Conservation (phyloP, 306 rosid species). For the Cucurbita moschata region DNA sequence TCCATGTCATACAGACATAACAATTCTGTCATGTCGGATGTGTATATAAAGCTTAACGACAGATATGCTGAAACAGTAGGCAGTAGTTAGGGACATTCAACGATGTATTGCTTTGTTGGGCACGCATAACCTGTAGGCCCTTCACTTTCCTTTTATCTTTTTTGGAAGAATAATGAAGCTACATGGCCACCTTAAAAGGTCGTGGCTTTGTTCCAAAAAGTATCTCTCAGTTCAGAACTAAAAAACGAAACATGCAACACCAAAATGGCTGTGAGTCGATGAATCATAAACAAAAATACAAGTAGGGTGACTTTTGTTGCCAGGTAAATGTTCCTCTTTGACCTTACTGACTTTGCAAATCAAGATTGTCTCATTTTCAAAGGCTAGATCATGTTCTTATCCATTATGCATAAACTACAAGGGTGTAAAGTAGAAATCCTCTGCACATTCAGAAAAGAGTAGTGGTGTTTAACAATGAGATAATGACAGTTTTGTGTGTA, state of each 20-base stretch:
- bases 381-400: not conserved
- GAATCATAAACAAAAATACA: not conserved
- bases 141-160: not conserved
- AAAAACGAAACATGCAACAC: slow-evolving; percentile 1
- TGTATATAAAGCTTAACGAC: not conserved
- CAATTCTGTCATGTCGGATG: slow-evolving; percentile 2
- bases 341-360: slow-evolving; percentile 1
- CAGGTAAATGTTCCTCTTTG: not conserved
- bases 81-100: slow-evolving; percentile 7
- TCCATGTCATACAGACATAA: not conserved
- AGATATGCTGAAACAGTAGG: not conserved
- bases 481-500: slow-evolving; percentile 1
- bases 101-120: not conserved
- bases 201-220: not conserved
- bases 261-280: not conserved
- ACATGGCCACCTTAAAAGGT: slow-evolving; percentile 3
- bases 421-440: not conserved
- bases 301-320: not conserved
- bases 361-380: slow-evolving; percentile 1
- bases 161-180: slow-evolving; percentile 2
- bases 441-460: not conserved
- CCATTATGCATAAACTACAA: not conserved
- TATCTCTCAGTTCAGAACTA: not conserved
- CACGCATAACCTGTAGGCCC: slow-evolving; percentile 1
- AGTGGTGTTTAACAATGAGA: not conserved